Evolutionary conservation across 2,329 filamentous ascomycete species (phyloP).

Genomic region (Stagonosporopsis vannaccii): DNA sequence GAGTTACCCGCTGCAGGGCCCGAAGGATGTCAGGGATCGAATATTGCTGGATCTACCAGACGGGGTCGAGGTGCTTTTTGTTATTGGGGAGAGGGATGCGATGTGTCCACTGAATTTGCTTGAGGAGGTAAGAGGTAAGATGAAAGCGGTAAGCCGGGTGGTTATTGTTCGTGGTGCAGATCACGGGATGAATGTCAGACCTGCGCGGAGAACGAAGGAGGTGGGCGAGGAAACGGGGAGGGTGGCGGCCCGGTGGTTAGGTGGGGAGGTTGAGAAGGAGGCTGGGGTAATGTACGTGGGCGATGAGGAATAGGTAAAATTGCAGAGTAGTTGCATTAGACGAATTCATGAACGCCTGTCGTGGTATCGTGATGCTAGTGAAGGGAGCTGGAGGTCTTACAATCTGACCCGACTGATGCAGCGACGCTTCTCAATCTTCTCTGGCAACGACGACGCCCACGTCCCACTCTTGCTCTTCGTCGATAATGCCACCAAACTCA

Average conservation of each 20-base stretch:
- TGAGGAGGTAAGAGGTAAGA: conserved; percentile 41
- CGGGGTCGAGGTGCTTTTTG: conserved; percentile 48
- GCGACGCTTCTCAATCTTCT: conserved; percentile 27
- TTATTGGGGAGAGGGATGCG: conserved; percentile 43
- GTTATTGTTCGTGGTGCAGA: conserved; percentile 49
- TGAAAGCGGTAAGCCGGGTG: conserved; percentile 49
- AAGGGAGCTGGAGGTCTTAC: neutral
- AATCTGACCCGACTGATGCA: too few relatives aligned
- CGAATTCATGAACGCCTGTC: neutral
- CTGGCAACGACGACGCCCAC: conserved; percentile 34
- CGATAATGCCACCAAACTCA: conserved; percentile 39
- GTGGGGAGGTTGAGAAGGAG: conserved; percentile 17
- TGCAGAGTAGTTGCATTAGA: neutral
- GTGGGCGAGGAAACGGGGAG: conserved; percentile 44
- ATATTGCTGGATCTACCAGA: conserved; percentile 47
- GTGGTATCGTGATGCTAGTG: conserved; percentile 4
- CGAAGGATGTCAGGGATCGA: conserved; percentile 48
- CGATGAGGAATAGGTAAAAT: neutral
- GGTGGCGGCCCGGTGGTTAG: conserved; percentile 46
- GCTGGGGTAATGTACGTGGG: conserved; percentile 18
- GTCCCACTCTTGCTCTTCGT: conserved; percentile 42
- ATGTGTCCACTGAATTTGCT: conserved; percentile 35
- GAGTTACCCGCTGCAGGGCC: conserved; percentile 52
- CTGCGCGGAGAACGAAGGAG: conserved; percentile 32
- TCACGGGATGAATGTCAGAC: conserved; percentile 52